Evolutionary conservation across 2,329 filamentous ascomycete species (phyloP).

Genomic region (Dactylonectria estremocensis): DNA sequence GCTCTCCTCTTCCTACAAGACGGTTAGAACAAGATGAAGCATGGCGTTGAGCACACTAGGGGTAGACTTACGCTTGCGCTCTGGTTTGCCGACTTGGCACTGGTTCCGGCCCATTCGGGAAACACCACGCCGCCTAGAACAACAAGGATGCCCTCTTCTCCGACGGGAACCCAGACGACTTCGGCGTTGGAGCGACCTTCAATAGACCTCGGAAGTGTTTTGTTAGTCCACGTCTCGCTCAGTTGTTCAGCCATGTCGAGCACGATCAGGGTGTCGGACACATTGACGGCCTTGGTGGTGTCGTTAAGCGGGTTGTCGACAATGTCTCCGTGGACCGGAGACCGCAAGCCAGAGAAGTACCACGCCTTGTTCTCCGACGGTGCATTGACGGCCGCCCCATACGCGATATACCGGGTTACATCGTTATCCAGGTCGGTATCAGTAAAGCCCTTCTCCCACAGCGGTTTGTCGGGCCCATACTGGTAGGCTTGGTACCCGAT

Average conservation of each 20-base stretch:
- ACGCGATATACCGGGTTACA: conserved; percentile 74
- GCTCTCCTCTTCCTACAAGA: conserved; percentile 71
- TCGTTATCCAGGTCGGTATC: conserved; percentile 57
- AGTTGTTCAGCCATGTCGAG: conserved; percentile 71
- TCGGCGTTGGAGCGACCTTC: conserved; percentile 74
- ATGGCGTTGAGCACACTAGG: not conserved
- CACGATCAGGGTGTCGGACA: conserved; percentile 72
- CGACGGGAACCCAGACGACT: conserved; percentile 84
- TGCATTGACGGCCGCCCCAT: conserved; percentile 74
- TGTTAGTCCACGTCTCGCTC: conserved; percentile 70
- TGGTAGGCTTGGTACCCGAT: conserved; percentile 68
- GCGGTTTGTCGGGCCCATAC: conserved; percentile 62
- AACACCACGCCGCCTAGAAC: conserved; percentile 82
- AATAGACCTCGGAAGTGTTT: conserved; percentile 64
- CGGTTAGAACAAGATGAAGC: not conserved
- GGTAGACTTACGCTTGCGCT: conserved; percentile 53
- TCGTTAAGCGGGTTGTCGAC: conserved; percentile 54
- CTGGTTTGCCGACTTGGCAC: conserved; percentile 48
- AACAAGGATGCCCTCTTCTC: conserved; percentile 81
- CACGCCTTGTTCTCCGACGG: conserved; percentile 81
- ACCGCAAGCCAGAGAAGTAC: conserved; percentile 77
- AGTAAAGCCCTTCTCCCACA: conserved; percentile 62
- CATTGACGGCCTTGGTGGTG: conserved; percentile 57
- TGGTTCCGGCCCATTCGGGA: conserved; percentile 63
- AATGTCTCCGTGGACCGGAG: conserved; percentile 66